phyloP scores from a whole-genome alignment of 805 yeast species.

The Lachancea fermentati region DNA sequence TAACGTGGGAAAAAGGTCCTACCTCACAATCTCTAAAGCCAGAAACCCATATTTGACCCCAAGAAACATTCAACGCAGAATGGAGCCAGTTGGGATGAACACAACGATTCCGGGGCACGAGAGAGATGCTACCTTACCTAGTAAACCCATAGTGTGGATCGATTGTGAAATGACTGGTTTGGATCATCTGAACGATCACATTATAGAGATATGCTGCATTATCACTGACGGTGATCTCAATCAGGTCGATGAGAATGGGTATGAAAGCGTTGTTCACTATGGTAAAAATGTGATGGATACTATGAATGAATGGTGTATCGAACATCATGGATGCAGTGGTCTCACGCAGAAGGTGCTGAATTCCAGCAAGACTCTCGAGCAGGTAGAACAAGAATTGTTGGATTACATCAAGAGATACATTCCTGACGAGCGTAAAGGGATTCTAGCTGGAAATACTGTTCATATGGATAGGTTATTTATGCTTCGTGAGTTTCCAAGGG shows the following conservation, averaged over 20 bases:
- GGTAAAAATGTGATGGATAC: conserved; percentile 53
- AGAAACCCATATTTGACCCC: neutral
- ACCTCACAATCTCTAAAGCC: neutral
- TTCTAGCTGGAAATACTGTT: conserved; percentile 86
- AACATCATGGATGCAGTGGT: conserved; percentile 77
- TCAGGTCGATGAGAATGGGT: conserved; percentile 63
- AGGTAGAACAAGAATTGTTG: conserved; percentile 63
- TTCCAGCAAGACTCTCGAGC: conserved; percentile 45
- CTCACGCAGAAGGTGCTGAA: conserved; percentile 63
- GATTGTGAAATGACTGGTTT: conserved; percentile 99
- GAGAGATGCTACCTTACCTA: conserved; percentile 1
- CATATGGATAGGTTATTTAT: conserved; percentile 88
- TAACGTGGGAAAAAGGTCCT: neutral
- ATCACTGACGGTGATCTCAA: conserved; percentile 80
- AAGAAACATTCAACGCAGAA: neutral
- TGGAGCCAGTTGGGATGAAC: neutral
- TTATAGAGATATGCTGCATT: conserved; percentile 87
- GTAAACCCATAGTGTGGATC: conserved; percentile 73
- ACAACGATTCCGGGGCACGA: neutral
- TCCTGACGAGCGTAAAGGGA: conserved; percentile 49
- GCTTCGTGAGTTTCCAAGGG: conserved; percentile 75
- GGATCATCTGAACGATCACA: conserved; percentile 70
- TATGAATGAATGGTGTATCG: conserved; percentile 87
- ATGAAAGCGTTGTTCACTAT: conserved; percentile 74
- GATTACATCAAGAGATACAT: conserved; percentile 54